Evolutionary conservation across 2,329 filamentous ascomycete species (phyloP), one percentile per base, ranked within the genome.

Genomic region (Fusarium verticillioides): DNA sequence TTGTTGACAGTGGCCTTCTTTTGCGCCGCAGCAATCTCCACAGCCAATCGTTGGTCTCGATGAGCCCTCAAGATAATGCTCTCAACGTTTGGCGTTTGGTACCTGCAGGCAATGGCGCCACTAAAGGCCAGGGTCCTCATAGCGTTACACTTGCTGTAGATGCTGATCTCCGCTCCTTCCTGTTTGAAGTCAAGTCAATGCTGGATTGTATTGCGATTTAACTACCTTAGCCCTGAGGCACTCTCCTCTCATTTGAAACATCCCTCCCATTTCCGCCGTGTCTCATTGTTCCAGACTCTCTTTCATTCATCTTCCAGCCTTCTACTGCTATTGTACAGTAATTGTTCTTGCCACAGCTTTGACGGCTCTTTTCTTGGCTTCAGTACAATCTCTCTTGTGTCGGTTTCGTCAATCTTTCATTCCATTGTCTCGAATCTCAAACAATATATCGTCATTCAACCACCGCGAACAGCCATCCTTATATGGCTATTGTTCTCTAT

Each of bases 61-160:
- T 74, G 46, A 54, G 47, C 46, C 46, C 23, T 56, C 39, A 37
- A 56, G 49, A 61, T 63, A 60, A 68, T 71, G 46, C 68, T 56
- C 52, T 46, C 23, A 44, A 69, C 72, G 39, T 58, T 71, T 50
- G 65, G 66, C 70, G 72, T 64, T 64, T 73, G 73, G 72, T 75
- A 70, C 71, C 72, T 76, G 70, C 68, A 73, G 62, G 60, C 26
- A 54, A 70, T 72, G 68, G 75, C 63, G 73, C 71, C 72, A 77
- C 65, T 53, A 39, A 40, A 18, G 32, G 53, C 53, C 56, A 39
- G 42, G 65, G 63, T 64, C 15, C 18, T 36, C 23, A 18, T 52
- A 52, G 32, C 32, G 49, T 36, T 63, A 32, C 66, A 70, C 32
- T 57, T 72, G 43, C 73, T 69, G 65, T 63, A 73, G n/a, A 44